Conservation (phyloP, 768 basidiomycete species). For the Termitomyces bulborhizus region DNA sequence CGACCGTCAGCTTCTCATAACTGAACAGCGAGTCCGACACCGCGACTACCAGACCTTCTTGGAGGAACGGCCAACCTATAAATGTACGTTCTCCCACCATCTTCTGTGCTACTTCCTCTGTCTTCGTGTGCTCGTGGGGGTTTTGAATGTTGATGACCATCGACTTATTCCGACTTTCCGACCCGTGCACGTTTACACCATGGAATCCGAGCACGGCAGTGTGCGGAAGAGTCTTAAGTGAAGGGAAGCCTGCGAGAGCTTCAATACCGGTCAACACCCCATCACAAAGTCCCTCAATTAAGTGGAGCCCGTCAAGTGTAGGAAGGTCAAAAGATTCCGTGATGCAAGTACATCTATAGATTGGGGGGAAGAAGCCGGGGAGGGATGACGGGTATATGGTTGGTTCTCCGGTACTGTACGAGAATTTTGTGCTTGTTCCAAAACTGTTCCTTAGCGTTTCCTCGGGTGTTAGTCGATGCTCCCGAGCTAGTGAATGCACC, state of each 20-base stretch:
- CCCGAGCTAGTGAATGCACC: slow-evolving; percentile 47
- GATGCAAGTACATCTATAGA: slow-evolving; percentile 72
- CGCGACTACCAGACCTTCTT: slow-evolving; percentile 83
- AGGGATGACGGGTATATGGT: slow-evolving; percentile 84
- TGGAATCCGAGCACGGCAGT: slow-evolving; percentile 74
- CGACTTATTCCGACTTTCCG: slow-evolving; percentile 87
- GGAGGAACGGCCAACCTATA: slow-evolving; percentile 90
- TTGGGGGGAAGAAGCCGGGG: slow-evolving; percentile 90
- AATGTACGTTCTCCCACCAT: slow-evolving; percentile 77
- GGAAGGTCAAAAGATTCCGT: slow-evolving; percentile 88
- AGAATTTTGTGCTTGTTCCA: slow-evolving; percentile 79
- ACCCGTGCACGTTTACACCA: slow-evolving; percentile 88
- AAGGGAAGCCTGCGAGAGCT: slow-evolving; percentile 94
- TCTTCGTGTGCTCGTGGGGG: slow-evolving; percentile 57
- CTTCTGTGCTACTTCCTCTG: slow-evolving; percentile 66
- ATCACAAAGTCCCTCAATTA: slow-evolving; percentile 81
- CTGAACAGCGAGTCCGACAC: slow-evolving; percentile 84
- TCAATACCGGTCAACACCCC: slow-evolving; percentile 82
- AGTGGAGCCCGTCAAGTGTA: slow-evolving; percentile 76
- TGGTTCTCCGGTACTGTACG: slow-evolving; percentile 56
- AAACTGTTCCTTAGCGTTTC: slow-evolving; percentile 72
- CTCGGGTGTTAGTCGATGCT: slow-evolving; percentile 68
- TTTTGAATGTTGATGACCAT: slow-evolving; percentile 87
- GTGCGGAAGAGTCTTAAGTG: slow-evolving; percentile 83
- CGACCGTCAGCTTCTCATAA: slow-evolving; percentile 65